Conservation (phyloP, 352 stramenopile species). For the Globisporangium abappressorium region DNA sequence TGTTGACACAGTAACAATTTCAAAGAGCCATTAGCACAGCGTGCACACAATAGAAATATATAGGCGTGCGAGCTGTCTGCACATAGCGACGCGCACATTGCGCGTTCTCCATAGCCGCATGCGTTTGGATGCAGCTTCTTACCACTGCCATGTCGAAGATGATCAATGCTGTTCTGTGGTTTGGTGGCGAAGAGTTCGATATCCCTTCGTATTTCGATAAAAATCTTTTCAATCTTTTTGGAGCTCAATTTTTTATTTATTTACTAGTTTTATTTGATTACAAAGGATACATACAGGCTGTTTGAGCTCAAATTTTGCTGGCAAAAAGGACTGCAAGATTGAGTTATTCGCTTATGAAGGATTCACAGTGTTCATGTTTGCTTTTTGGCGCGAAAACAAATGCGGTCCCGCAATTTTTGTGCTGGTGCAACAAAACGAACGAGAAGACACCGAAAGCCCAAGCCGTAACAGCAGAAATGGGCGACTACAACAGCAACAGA, state of each 20-base stretch:
- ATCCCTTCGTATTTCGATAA: background rate
- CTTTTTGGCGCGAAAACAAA: conserved; percentile 8
- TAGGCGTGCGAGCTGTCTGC: background rate
- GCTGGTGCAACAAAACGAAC: background rate
- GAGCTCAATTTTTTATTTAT: background rate
- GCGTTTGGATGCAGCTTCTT: background rate
- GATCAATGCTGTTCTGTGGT: background rate
- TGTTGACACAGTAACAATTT: background rate
- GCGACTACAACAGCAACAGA: conserved; percentile 1
- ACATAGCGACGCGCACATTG: background rate
- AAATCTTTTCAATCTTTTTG: background rate
- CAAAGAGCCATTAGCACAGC: background rate
- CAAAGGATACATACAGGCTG: background rate
- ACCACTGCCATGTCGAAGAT: conserved; percentile 9
- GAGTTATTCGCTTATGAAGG: background rate
- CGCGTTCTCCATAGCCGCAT: background rate
- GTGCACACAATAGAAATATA: background rate
- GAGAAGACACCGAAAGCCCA: background rate
- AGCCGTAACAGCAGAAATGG: background rate
- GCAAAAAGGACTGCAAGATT: background rate
- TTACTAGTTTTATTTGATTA: background rate
- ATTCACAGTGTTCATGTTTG: background rate
- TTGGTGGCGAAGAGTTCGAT: background rate
- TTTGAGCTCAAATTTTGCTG: background rate
- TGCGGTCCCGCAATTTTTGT: conserved; percentile 5